A percentile compares a stretch with the other conserved stretches of the same genome.
Conservation (phyloP, 1,139 yeast genomes). For the Scheffersomyces cryptocercus region DNA sequence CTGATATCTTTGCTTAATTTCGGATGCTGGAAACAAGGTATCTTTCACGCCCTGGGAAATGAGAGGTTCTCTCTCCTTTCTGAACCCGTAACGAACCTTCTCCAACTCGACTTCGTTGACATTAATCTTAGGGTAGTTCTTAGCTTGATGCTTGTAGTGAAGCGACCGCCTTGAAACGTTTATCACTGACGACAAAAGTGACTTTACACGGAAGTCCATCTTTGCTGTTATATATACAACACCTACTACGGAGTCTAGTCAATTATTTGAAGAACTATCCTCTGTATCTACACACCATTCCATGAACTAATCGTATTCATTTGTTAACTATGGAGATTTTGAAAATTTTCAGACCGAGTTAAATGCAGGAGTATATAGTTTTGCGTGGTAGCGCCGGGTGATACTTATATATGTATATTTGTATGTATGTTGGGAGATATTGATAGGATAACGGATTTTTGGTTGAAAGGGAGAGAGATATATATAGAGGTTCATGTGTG, state of each 20-base stretch:
- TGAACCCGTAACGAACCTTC: conserved; percentile 40
- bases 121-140: conserved; percentile 43
- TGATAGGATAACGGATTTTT: no score
- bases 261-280: no score
- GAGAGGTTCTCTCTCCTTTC: conserved; percentile 41
- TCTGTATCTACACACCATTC: background rate
- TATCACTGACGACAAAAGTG: conserved; percentile 4
- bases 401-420: no score
- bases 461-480: no score
- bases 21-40: conserved; percentile 43
- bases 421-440: no score
- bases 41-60: conserved; percentile 43
- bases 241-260: no score
- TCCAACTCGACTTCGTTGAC: conserved; percentile 40
- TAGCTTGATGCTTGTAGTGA: conserved; percentile 35
- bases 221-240: no score
- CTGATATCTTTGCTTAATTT: conserved; percentile 34
- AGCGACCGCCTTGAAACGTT: conserved; percentile 12
- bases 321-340: no score
- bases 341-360: no score
- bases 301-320: background rate
- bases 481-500: no score
- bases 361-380: no score
- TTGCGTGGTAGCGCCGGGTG: no score
- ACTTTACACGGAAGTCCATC: conserved; percentile 3